Conservation (phyloP, 2,329 filamentous ascomycete species). For the Scytalidium sp. region DNA sequence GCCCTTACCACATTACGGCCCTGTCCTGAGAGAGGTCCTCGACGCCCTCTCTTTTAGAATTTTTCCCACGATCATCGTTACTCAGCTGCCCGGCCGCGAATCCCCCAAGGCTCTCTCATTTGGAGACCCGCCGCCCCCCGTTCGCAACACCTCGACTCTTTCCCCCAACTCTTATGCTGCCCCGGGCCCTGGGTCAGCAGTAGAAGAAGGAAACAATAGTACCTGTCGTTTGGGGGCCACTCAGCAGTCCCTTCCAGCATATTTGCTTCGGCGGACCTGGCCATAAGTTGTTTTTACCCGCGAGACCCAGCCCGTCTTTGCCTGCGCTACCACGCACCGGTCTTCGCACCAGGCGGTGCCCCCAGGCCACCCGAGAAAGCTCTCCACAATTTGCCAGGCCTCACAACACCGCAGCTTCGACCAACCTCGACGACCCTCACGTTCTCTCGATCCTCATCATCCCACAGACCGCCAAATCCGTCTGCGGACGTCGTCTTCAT, state of each 20-base stretch:
- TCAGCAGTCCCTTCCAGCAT: too few relatives aligned
- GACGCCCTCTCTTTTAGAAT: too few relatives aligned
- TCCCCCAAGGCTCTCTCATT: neutral
- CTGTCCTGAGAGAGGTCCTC: neutral
- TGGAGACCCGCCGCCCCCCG: neutral
- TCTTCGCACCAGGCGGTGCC: neutral
- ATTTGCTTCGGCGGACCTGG: too few relatives aligned
- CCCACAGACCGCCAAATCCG: neutral
- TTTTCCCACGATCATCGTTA: neutral
- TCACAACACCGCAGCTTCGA: neutral
- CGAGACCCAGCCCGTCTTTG: neutral
- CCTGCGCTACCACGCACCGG: neutral
- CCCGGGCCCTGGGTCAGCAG: too few relatives aligned
- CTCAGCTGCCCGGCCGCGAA: neutral
- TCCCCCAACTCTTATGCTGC: too few relatives aligned
- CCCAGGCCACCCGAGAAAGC: neutral
- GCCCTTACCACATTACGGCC: too few relatives aligned
- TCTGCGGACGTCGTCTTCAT: neutral
- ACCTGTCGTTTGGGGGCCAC: too few relatives aligned
- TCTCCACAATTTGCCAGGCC: neutral
- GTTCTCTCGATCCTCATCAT: neutral
- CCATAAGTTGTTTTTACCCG: too few relatives aligned
- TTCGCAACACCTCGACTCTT: too few relatives aligned
- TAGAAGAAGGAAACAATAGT: too few relatives aligned
- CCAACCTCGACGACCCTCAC: neutral